phyloP scores from a whole-genome alignment of 176 grass and related monocot genomes.

The Eleusine coracana region DNA sequence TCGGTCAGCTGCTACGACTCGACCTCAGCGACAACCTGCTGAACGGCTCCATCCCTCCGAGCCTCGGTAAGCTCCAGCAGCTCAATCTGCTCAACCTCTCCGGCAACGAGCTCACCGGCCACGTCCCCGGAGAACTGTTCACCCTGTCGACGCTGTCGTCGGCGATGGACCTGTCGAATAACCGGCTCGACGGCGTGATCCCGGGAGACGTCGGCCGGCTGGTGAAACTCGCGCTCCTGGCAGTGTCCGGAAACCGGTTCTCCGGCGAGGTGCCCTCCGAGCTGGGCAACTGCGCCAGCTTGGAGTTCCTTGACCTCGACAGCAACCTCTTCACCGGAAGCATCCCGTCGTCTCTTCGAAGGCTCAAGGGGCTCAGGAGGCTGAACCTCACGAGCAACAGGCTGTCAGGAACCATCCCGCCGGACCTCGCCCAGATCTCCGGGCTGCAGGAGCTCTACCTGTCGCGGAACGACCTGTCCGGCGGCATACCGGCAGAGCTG shows the following conservation, averaged over 20 bases:
- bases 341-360: slow-evolving; percentile 34
- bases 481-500: background rate
- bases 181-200: slow-evolving; percentile 38
- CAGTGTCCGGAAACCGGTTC: slow-evolving; percentile 43
- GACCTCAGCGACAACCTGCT: slow-evolving; percentile 11
- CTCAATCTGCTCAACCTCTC: slow-evolving; percentile 25
- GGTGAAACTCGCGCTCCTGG: slow-evolving; percentile 40
- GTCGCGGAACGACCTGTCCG: slow-evolving; percentile 41
- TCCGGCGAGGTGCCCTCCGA: slow-evolving; percentile 27
- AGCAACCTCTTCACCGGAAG: slow-evolving; percentile 41
- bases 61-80: slow-evolving; percentile 9
- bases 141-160: background rate
- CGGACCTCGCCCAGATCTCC: slow-evolving; percentile 31
- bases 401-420: slow-evolving; percentile 48
- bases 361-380: slow-evolving; percentile 48
- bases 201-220: slow-evolving; percentile 32
- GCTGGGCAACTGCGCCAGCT: slow-evolving; percentile 45
- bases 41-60: slow-evolving; percentile 29
- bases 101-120: slow-evolving; percentile 3
- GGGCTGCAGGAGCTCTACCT: slow-evolving; percentile 45
- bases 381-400: slow-evolving; percentile 48
- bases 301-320: slow-evolving; percentile 55
- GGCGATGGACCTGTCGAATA: slow-evolving; percentile 50
- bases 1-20: slow-evolving; percentile 35
- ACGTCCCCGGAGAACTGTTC: slow-evolving; percentile 26